A percentile compares a stretch with the other conserved stretches of the same genome.
Conservation (phyloP, 257 asterid species). For the Solanum lycopersicoides region DNA sequence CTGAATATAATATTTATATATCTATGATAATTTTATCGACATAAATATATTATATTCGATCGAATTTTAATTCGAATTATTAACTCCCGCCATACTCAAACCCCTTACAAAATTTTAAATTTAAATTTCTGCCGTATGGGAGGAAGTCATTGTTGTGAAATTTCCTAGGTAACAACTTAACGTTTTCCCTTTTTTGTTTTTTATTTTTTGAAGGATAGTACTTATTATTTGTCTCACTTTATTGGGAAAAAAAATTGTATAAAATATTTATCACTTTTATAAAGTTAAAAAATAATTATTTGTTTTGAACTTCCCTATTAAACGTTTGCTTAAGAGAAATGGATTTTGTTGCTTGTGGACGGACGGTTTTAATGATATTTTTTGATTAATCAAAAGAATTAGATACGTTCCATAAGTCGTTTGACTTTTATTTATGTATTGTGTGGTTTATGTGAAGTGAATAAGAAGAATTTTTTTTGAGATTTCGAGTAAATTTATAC, state of each 20-base stretch:
- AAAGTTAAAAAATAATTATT: background rate
- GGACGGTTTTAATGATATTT: background rate
- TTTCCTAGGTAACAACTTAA: background rate
- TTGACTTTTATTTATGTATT: too few species aligned
- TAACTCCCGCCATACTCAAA: background rate
- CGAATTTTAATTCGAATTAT: rapidly evolving
- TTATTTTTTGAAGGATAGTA: background rate
- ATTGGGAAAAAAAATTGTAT: background rate
- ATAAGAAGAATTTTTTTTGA: too few species aligned
- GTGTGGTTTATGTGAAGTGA: too few species aligned
- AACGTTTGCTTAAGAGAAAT: background rate
- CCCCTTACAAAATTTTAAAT: background rate
- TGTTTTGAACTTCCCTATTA: background rate
- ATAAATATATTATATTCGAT: background rate
- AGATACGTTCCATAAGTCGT: too few species aligned
- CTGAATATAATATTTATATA: too few species aligned
- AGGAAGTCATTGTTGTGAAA: background rate
- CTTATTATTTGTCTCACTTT: background rate
- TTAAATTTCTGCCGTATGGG: background rate
- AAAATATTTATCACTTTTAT: background rate
- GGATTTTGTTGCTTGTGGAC: background rate
- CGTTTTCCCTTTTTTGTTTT: background rate
- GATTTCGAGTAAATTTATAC: too few species aligned
- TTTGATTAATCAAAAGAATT: background rate
- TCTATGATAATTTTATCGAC: background rate